Conservation (phyloP, 164 flowering plant genomes). For the Vitis rotundifolia region DNA sequence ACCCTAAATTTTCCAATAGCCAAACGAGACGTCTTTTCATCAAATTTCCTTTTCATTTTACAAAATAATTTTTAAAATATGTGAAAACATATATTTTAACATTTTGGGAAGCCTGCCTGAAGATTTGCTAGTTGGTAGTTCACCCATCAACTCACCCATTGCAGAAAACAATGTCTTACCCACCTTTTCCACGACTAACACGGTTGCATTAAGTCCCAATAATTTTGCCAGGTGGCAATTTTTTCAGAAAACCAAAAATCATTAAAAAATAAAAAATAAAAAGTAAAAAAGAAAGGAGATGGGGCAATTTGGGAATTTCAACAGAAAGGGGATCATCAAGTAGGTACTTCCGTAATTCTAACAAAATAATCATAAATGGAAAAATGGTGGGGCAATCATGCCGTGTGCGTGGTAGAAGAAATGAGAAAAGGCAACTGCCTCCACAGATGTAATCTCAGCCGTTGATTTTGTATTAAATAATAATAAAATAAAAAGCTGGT, state of each 20-base stretch:
- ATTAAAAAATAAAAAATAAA: not conserved
- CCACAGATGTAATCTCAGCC: conserved; percentile 26
- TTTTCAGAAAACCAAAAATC: not conserved
- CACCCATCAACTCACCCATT: not conserved
- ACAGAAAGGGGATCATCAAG: not conserved
- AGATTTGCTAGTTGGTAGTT: too few relatives aligned
- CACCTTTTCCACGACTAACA: not conserved
- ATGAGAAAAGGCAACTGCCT: conserved; percentile 11
- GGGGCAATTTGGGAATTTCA: not conserved
- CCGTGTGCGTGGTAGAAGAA: conserved; percentile 31
- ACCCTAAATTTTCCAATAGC: too few relatives aligned
- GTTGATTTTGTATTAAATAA: conserved; percentile 14
- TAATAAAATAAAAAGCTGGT: not conserved
- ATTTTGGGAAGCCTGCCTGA: too few relatives aligned
- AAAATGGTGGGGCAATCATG: conserved; percentile 35
- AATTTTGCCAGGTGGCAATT: not conserved
- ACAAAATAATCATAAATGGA: conserved; percentile 26
- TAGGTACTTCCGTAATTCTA: conserved; percentile 28
- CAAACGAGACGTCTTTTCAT: too few relatives aligned
- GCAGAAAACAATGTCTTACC: not conserved
- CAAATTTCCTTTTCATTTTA: too few relatives aligned
- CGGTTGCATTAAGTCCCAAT: not conserved
- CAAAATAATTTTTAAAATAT: too few relatives aligned
- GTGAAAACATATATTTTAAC: too few relatives aligned
- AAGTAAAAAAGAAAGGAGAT: not conserved